Evolutionary conservation across 2,329 filamentous ascomycete species (phyloP).

Genomic region (Orbilia blumenaviensis): DNA sequence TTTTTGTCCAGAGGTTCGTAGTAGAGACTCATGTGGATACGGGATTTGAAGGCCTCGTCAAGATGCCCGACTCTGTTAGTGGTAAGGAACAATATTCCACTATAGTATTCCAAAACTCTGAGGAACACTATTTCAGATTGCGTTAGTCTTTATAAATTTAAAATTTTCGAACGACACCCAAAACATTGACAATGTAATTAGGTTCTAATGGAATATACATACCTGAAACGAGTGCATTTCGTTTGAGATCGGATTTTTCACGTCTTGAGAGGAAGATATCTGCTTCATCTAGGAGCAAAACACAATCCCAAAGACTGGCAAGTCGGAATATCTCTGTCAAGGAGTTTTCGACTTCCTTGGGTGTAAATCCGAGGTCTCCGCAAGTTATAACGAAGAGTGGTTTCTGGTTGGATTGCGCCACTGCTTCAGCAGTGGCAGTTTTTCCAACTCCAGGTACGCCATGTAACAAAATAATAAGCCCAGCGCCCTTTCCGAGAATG

Average conservation of each 20-base stretch:
- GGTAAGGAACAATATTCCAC: slow-evolving; percentile 58
- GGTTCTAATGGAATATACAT: background rate
- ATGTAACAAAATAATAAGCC: slow-evolving; percentile 64
- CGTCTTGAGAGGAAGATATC: slow-evolving; percentile 58
- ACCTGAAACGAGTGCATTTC: slow-evolving; percentile 57
- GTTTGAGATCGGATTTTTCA: slow-evolving; percentile 49
- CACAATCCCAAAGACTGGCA: slow-evolving; percentile 63
- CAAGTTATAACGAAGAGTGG: slow-evolving; percentile 66
- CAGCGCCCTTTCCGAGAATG: slow-evolving; percentile 64
- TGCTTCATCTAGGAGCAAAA: slow-evolving; percentile 61
- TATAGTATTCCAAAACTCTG: slow-evolving; percentile 57
- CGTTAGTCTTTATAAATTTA: too few relatives aligned
- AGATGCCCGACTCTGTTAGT: slow-evolving; percentile 62
- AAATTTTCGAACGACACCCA: too few relatives aligned
- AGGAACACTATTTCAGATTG: too few relatives aligned
- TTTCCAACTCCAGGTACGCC: slow-evolving; percentile 66
- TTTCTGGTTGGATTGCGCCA: slow-evolving; percentile 57
- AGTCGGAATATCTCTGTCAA: slow-evolving; percentile 65
- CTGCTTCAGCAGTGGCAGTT: slow-evolving; percentile 62
- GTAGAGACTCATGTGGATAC: slow-evolving; percentile 64
- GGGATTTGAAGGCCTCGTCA: slow-evolving; percentile 66
- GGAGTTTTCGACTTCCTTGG: slow-evolving; percentile 64
- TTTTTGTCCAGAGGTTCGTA: slow-evolving; percentile 59
- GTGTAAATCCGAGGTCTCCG: slow-evolving; percentile 64
- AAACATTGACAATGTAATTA: too few relatives aligned